Percentiles rank a stretch among this genome's conserved stretches.
Evolutionary conservation across 331 rosid genomes (phyloP).

Genomic region (Arachis monticola): DNA sequence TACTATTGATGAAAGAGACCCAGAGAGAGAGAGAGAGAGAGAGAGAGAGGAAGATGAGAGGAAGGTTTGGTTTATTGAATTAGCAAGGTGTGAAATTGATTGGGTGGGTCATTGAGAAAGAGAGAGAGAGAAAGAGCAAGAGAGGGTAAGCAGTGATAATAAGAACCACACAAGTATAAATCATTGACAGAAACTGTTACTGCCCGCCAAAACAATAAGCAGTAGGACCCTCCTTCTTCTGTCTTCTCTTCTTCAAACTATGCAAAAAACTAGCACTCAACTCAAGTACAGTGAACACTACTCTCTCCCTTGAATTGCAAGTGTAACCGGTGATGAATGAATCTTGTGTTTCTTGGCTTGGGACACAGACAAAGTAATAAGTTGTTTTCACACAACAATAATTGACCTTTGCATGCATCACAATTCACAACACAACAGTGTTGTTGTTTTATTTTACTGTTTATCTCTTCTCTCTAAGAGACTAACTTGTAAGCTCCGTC

Average conservation of each 20-base stretch:
- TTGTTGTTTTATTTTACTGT: not conserved
- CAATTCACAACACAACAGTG: not conserved
- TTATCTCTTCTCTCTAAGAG: not conserved
- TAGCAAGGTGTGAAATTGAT: conserved; percentile 43
- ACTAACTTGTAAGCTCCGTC: no score
- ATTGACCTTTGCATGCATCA: conserved; percentile 39
- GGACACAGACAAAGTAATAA: conserved; percentile 29
- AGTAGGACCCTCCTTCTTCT: conserved; percentile 51
- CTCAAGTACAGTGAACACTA: not conserved
- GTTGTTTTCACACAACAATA: conserved; percentile 11
- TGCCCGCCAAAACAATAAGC: conserved; percentile 66
- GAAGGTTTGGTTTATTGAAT: conserved; percentile 34
- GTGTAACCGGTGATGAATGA: not conserved
- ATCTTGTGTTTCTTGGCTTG: not conserved
- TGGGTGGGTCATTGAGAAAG: conserved; percentile 59
- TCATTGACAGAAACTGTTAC: conserved; percentile 65
- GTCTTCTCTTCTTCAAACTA: not conserved
- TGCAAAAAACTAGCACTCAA: conserved; percentile 25
- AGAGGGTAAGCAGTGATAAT: not conserved
- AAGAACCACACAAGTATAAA: conserved; percentile 53
- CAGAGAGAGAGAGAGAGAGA: not conserved
- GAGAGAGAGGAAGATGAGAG: not conserved
- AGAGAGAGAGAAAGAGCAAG: not conserved
- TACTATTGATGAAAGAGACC: conserved; percentile 13
- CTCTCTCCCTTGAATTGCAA: no score